Conservation (phyloP, 495 filamentous ascomycete species). For the Jackrogersella multiformis region DNA sequence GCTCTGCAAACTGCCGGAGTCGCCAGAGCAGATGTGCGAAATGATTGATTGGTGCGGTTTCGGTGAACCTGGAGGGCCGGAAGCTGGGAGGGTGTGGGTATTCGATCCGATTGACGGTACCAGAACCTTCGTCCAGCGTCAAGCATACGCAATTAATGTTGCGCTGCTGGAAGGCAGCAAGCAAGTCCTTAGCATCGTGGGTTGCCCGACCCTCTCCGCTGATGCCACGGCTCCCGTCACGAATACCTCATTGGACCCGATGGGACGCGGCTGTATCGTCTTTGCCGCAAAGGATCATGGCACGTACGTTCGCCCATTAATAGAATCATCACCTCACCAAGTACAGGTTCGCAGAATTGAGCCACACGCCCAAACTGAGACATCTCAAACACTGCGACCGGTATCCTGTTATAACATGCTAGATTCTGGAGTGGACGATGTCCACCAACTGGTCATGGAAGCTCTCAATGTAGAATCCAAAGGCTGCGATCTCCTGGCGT, state of each 20-base stretch:
- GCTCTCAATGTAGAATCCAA: conserved; percentile 59
- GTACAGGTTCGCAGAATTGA: conserved; percentile 32
- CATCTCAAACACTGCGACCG: conserved; percentile 45
- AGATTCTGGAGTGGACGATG: conserved; percentile 54
- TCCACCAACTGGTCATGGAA: conserved; percentile 58
- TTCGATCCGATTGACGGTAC: conserved; percentile 80
- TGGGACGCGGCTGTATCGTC: conserved; percentile 64
- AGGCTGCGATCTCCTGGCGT: conserved; percentile 66
- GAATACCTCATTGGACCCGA: conserved; percentile 59
- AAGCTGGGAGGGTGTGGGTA: conserved; percentile 64
- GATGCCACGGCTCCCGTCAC: conserved; percentile 45
- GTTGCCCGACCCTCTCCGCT: conserved; percentile 65
- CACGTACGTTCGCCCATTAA: conserved; percentile 60
- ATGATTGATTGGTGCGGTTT: conserved; percentile 69
- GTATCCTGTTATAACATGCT: conserved; percentile 53
- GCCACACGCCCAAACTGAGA: conserved; percentile 38
- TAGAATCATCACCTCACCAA: conserved; percentile 16
- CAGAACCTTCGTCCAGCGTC: conserved; percentile 67
- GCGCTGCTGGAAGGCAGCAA: conserved; percentile 51
- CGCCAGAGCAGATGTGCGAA: conserved; percentile 65
- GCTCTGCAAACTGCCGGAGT: conserved; percentile 53
- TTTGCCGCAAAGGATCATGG: conserved; percentile 67
- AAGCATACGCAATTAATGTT: conserved; percentile 68
- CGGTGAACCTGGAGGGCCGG: conserved; percentile 50
- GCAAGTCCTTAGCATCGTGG: conserved; percentile 58